phyloP scores from a whole-genome alignment of 352 stramenopile genomes.

The Chrysophaeum taylorii region DNA sequence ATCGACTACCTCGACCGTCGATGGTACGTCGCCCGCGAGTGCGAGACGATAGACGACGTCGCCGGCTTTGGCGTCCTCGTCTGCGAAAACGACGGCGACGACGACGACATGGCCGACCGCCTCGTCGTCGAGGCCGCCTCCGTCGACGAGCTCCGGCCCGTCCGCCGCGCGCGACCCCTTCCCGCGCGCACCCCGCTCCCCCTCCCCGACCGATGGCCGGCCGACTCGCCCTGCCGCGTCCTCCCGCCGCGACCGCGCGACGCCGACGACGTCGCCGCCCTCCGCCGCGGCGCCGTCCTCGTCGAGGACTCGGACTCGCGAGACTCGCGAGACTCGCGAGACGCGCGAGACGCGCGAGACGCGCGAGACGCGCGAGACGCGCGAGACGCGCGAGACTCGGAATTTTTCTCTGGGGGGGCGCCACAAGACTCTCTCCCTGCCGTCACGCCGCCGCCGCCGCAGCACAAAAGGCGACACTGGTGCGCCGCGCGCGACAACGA shows the following conservation, averaged over 20 bases:
- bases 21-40: not conserved
- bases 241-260: not conserved
- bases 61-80: not conserved
- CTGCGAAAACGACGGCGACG: not conserved
- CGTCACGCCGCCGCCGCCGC: too few relatives aligned
- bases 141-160: not conserved
- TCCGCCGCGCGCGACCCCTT: not conserved
- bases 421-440: too few relatives aligned
- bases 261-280: not conserved
- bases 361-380: too few relatives aligned
- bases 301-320: too few relatives aligned
- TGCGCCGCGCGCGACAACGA: not conserved
- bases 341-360: too few relatives aligned
- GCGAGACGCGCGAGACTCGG: too few relatives aligned
- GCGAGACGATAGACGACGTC: not conserved
- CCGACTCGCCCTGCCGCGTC: not conserved
- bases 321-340: too few relatives aligned
- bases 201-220: not conserved
- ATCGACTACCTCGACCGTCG: not conserved
- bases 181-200: not conserved
- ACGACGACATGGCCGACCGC: not conserved
- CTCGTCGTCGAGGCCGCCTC: not conserved
- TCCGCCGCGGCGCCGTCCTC: not conserved
- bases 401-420: too few relatives aligned
- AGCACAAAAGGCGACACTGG: conserved; percentile 1